Evolutionary conservation across 2,329 filamentous ascomycete species (phyloP).

Genomic region (Zalaria obscura): DNA sequence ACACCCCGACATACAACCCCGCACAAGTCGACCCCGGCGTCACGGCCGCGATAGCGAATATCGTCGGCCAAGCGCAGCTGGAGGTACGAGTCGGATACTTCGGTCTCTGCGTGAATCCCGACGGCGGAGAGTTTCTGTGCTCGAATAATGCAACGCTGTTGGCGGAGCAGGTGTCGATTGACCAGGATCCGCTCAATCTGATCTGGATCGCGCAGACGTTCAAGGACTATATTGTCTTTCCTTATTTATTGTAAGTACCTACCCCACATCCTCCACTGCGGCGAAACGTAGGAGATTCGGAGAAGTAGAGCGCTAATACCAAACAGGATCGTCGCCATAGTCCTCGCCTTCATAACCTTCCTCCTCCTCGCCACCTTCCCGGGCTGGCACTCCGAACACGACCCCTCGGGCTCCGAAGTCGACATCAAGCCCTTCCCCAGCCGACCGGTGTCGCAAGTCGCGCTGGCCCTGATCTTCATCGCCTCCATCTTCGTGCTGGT

Average conservation of each 20-base stretch:
- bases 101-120: constrained; percentile 87
- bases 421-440: constrained; percentile 93
- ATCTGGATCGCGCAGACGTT: constrained; percentile 96
- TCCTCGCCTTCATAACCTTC: constrained; percentile 93
- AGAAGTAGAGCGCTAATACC: not conserved
- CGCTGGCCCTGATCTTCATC: constrained; percentile 79
- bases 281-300: no score
- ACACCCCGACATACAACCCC: constrained; percentile 67
- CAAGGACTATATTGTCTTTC: constrained; percentile 97
- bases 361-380: constrained; percentile 92
- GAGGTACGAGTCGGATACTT: constrained; percentile 95
- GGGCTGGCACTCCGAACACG: constrained; percentile 87
- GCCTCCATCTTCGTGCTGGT: constrained; percentile 52
- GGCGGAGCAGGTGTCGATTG: constrained; percentile 74
- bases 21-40: constrained; percentile 85
- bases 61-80: constrained; percentile 69
- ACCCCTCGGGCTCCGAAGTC: constrained; percentile 64
- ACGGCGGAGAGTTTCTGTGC: constrained; percentile 77
- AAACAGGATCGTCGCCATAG: constrained; percentile 80
- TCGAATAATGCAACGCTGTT: constrained; percentile 93
- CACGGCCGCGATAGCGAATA: constrained; percentile 72
- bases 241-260: constrained; percentile 71
- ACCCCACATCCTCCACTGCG: not conserved
- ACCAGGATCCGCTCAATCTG: constrained; percentile 90
- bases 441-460: constrained; percentile 80